Evolutionary conservation across 208 protist species (phyloP).

Genomic region (Trichomonas vaginalis): DNA sequence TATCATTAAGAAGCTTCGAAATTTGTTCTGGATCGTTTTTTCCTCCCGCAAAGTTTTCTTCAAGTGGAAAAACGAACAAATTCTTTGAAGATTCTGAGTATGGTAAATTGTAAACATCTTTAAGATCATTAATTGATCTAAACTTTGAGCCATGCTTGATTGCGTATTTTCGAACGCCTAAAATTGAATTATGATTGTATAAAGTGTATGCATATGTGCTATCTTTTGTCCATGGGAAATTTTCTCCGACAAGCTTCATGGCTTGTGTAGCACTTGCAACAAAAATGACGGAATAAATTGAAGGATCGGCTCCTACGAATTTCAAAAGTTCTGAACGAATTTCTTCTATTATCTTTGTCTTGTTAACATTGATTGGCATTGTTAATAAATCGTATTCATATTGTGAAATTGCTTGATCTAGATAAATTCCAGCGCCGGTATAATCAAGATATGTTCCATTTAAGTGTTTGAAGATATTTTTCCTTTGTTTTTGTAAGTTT

Average conservation of each 20-base stretch:
- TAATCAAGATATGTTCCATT: background rate
- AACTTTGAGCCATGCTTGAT: background rate
- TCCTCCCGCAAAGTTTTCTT: conserved; percentile 23
- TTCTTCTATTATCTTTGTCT: background rate
- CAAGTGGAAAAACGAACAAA: conserved; percentile 20
- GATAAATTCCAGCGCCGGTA: background rate
- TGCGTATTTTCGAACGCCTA: conserved; percentile 17
- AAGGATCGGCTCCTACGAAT: background rate
- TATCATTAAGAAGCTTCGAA: background rate
- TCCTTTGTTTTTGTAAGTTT: background rate
- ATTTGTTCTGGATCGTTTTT: background rate
- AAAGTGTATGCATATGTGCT: background rate
- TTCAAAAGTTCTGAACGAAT: background rate
- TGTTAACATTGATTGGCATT: background rate
- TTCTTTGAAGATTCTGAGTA: background rate
- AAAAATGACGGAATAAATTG: conserved; percentile 18
- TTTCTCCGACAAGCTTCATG: conserved; percentile 5
- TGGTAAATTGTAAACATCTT: background rate
- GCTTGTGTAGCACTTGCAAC: conserved; percentile 23
- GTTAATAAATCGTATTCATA: background rate
- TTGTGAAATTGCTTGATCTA: background rate
- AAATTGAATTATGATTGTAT: conserved; percentile 23
- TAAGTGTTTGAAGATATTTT: background rate
- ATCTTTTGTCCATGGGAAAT: conserved; percentile 9
- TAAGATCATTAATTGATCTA: background rate